phyloP scores from a whole-genome alignment of 495 filamentous ascomycete genomes.

The Penicillium maclennaniae region DNA sequence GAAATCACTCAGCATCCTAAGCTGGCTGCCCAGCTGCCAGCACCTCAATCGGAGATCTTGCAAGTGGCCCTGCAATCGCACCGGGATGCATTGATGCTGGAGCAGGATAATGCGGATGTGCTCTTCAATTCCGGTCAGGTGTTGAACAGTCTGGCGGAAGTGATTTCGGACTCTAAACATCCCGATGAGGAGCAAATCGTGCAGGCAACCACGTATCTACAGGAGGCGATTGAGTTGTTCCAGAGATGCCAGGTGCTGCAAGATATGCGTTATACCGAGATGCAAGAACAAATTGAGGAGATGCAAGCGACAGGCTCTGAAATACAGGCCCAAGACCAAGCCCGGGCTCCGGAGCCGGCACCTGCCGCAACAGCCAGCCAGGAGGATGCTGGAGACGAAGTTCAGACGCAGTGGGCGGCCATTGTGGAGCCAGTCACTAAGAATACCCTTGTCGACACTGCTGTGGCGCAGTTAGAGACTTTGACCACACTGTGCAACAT shows the following conservation, averaged over 20 bases:
- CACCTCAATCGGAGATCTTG: conserved; percentile 48
- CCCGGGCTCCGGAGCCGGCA: conserved; percentile 14
- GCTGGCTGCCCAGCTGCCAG: conserved; percentile 51
- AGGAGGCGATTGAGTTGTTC: conserved; percentile 62
- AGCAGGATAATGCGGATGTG: conserved; percentile 59
- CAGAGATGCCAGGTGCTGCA: conserved; percentile 58
- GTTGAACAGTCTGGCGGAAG: conserved; percentile 60
- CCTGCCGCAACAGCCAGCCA: conserved; percentile 6
- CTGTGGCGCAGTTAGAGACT: conserved; percentile 57
- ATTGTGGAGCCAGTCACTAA: conserved; percentile 60
- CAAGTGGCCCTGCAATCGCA: conserved; percentile 57
- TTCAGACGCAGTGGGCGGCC: conserved; percentile 57
- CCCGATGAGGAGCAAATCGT: conserved; percentile 36
- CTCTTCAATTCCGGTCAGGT: conserved; percentile 70
- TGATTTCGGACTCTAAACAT: conserved; percentile 45
- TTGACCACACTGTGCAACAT: conserved; percentile 56
- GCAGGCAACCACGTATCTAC: conserved; percentile 45
- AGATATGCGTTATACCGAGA: conserved; percentile 53
- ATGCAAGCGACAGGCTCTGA: conserved; percentile 37
- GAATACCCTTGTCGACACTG: conserved; percentile 60
- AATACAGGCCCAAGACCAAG: conserved; percentile 15
- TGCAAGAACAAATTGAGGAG: conserved; percentile 41
- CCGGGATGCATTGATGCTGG: conserved; percentile 52
- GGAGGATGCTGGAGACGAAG: conserved; percentile 25
- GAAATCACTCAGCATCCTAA: conserved; percentile 60